Evolutionary conservation across 2,329 filamentous ascomycete species (phyloP).

Genomic region (Fusarium sp.): DNA sequence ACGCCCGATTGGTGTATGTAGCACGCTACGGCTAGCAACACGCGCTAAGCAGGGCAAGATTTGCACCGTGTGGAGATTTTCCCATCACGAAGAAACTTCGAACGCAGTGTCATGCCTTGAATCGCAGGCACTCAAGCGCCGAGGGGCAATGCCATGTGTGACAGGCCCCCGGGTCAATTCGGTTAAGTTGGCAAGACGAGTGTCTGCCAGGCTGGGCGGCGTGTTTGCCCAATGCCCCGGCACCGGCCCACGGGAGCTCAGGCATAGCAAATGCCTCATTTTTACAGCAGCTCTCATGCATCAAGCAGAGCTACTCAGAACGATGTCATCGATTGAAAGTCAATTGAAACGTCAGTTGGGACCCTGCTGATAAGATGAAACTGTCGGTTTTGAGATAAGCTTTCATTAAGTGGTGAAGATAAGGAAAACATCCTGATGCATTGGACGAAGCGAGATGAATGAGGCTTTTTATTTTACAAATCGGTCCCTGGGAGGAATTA

Average conservation of each 20-base stretch:
- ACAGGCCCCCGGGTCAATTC: conserved; percentile 43
- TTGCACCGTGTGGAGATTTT: conserved; percentile 52
- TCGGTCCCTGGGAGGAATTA: conserved; percentile 53
- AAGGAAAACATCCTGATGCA: conserved; percentile 50
- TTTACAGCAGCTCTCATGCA: conserved; percentile 30
- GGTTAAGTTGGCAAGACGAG: conserved; percentile 47
- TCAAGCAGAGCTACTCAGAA: conserved; percentile 11
- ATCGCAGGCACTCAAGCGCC: conserved; percentile 44
- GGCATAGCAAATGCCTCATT: conserved; percentile 48
- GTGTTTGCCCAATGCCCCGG: conserved; percentile 46
- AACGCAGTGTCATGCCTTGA: conserved; percentile 45
- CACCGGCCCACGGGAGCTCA: conserved; percentile 50
- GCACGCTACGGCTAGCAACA: conserved; percentile 37
- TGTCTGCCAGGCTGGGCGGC: conserved; percentile 42
- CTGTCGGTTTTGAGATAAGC: conserved; percentile 18
- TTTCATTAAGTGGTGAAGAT: conserved; percentile 26
- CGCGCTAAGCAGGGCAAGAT: conserved; percentile 45
- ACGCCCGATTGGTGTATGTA: conserved; percentile 40
- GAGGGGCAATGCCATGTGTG: conserved; percentile 35
- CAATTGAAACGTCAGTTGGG: conserved; percentile 40
- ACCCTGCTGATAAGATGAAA: background rate
- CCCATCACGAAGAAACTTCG: conserved; percentile 28
- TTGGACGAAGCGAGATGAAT: conserved; percentile 55
- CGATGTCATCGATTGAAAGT: conserved; percentile 37
- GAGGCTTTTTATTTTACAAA: conserved; percentile 61